A percentile compares a stretch with the other conserved stretches of the same genome.
Evolutionary conservation across 2,329 filamentous ascomycete species (phyloP).

Genomic region (Sarocladium strictum): DNA sequence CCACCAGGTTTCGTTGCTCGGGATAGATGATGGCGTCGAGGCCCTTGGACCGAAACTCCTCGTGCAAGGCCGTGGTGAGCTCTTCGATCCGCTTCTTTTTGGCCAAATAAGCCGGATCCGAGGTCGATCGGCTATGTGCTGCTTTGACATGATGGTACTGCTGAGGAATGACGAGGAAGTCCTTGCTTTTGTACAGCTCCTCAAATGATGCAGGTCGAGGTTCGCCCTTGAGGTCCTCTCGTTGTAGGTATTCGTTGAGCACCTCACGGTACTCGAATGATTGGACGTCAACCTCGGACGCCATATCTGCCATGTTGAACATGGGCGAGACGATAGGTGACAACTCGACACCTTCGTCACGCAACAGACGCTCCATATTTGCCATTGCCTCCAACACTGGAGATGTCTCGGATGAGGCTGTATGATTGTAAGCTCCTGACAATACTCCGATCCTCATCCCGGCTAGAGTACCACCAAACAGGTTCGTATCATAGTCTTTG

Average conservation of each 20-base stretch:
- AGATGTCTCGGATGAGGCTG: slow-evolving; percentile 42
- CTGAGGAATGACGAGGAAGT: slow-evolving; percentile 54
- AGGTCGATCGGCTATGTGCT: slow-evolving; percentile 44
- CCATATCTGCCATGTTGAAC: slow-evolving; percentile 48
- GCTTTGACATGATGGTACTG: slow-evolving; percentile 51
- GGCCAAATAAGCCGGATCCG: slow-evolving; percentile 12
- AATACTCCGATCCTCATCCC: slow-evolving; percentile 7
- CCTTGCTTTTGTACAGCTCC: slow-evolving; percentile 41
- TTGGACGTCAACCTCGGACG: slow-evolving; percentile 49
- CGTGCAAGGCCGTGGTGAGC: background rate
- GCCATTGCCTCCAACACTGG: slow-evolving; percentile 51
- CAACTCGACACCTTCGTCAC: slow-evolving; percentile 37
- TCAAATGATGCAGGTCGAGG: slow-evolving; percentile 36
- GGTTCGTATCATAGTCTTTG: background rate
- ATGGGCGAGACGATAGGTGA: slow-evolving; percentile 40
- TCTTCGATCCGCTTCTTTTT: background rate
- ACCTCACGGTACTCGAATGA: slow-evolving; percentile 51
- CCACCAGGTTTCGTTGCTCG: slow-evolving; percentile 11
- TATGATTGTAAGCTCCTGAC: slow-evolving; percentile 52
- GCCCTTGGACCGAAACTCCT: background rate
- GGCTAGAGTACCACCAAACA: slow-evolving; percentile 5
- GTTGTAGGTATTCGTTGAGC: slow-evolving; percentile 49
- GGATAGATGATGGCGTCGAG: slow-evolving; percentile 12
- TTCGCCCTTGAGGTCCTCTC: slow-evolving; percentile 31
- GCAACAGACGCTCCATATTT: slow-evolving; percentile 28